Evolutionary conservation across 306 rosid genomes (phyloP).

Genomic region (Argentina anserina): DNA sequence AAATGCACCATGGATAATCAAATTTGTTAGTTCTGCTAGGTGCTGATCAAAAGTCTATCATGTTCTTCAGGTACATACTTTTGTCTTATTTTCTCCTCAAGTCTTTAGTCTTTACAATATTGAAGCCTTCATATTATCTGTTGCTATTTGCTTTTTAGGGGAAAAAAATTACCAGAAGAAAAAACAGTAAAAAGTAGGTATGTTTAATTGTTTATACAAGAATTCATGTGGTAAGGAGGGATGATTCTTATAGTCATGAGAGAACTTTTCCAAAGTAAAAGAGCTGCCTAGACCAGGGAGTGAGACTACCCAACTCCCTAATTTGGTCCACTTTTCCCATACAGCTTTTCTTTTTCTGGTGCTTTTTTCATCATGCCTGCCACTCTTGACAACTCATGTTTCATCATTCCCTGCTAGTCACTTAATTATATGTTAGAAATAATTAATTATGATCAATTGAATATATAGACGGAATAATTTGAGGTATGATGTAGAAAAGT

Average conservation of each 20-base stretch:
- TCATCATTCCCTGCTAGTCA: constrained; percentile 51
- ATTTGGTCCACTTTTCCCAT: constrained; percentile 37
- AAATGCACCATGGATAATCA: background rate
- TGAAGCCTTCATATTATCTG: background rate
- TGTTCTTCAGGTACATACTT: background rate
- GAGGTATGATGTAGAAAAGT: background rate
- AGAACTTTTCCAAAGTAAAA: constrained; percentile 46
- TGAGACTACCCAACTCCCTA: constrained; percentile 10
- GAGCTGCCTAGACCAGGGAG: constrained; percentile 29
- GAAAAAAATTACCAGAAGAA: too few species aligned
- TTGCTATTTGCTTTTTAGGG: too few species aligned
- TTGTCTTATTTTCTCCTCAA: background rate
- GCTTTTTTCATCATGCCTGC: constrained; percentile 49
- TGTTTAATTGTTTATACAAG: too few species aligned
- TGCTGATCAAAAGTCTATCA: too few species aligned
- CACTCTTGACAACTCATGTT: constrained; percentile 47
- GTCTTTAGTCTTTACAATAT: too few species aligned
- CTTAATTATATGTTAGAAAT: constrained; percentile 3
- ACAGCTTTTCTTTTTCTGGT: constrained; percentile 36
- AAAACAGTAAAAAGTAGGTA: too few species aligned
- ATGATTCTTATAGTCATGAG: constrained; percentile 40
- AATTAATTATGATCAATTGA: background rate
- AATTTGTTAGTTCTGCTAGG: background rate
- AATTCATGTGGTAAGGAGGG: too few species aligned
- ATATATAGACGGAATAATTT: constrained; percentile 4